These are phyloP conservation scores for Brassica napus DNA, from an alignment of 345 rosid genomes.

Conservation along the genomic window Da-Ae NC_063451.1:17493001-17493500, in stretches of 20 bases:
- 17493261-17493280: slow-evolving; percentile 26
- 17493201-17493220: background rate
- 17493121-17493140: background rate
- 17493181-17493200: background rate
- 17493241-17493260: slow-evolving; percentile 25
- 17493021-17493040: too few relatives aligned
- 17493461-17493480: slow-evolving; percentile 70
- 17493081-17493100: background rate
- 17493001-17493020: background rate
- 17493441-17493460: slow-evolving; percentile 49
- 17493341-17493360: slow-evolving; percentile 20
- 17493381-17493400: background rate
- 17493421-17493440: slow-evolving; percentile 71
- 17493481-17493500: slow-evolving; percentile 23
- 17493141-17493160: background rate
- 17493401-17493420: slow-evolving; percentile 64
- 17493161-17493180: background rate
- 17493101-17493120: background rate
- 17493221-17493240: slow-evolving; percentile 4
- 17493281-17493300: slow-evolving; percentile 6
- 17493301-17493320: background rate
- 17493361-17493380: slow-evolving; percentile 5
- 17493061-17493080: background rate
- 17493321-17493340: slow-evolving; percentile 5
- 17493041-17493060: too few relatives aligned